Conservation (phyloP, 805 yeast species). For the Wickerhamiella sorbophila region DNA sequence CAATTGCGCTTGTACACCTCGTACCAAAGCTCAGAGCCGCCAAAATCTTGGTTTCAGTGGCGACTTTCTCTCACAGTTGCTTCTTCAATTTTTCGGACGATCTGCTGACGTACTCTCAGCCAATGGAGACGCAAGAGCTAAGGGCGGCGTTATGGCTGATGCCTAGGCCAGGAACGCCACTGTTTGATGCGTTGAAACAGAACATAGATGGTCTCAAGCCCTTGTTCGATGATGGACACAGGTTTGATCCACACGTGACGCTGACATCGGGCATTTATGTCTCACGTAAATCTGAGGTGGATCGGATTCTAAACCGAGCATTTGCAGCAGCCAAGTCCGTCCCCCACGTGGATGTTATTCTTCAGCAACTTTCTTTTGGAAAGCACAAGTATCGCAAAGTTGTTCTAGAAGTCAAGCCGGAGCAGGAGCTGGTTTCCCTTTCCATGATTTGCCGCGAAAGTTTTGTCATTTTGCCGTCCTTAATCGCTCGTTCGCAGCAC, state of each 20-base stretch:
- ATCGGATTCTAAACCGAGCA: slow-evolving; percentile 42
- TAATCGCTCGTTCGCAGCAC: slow-evolving; percentile 13
- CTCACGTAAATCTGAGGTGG: slow-evolving; percentile 40
- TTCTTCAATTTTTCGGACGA: too few relatives aligned
- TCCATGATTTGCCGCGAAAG: slow-evolving; percentile 30
- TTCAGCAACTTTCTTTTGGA: slow-evolving; percentile 35
- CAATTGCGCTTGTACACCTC: too few relatives aligned
- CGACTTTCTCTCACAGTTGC: too few relatives aligned
- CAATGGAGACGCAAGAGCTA: slow-evolving; percentile 5
- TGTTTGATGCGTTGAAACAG: slow-evolving; percentile 42
- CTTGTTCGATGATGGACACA: slow-evolving; percentile 56
- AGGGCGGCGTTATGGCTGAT: slow-evolving; percentile 52
- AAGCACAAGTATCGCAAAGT: slow-evolving; percentile 39
- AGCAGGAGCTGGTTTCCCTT: slow-evolving; percentile 36
- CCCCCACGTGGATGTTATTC: slow-evolving; percentile 26
- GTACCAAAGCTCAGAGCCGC: too few relatives aligned
- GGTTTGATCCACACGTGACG: slow-evolving; percentile 65
- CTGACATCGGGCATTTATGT: slow-evolving; percentile 47
- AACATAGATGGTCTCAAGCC: slow-evolving; percentile 53
- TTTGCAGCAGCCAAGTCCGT: slow-evolving; percentile 41
- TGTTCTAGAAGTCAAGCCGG: slow-evolving; percentile 33
- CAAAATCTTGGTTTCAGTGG: too few relatives aligned
- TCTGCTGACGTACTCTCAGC: too few relatives aligned
- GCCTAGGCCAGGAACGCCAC: slow-evolving; percentile 41
- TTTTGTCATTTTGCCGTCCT: slow-evolving; percentile 22